These are phyloP conservation scores for Lecanicillium sp. DNA, from an alignment of 2,329 filamentous ascomycete genomes.

Conservation along the genomic window DNA sequence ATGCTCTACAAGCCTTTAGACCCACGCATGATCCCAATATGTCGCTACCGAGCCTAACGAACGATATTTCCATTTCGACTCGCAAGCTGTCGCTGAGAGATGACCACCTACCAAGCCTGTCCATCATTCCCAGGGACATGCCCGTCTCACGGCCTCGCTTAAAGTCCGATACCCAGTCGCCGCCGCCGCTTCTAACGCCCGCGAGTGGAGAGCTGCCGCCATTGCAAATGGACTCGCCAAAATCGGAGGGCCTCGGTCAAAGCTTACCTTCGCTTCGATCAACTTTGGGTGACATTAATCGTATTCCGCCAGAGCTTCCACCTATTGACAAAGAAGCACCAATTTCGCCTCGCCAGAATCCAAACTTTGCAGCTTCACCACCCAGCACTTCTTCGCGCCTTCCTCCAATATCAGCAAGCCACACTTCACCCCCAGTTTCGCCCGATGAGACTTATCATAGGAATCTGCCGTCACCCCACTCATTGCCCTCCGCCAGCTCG, in stretches of 20 bases:
- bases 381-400: slow-evolving; percentile 27
- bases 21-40: slow-evolving; percentile 15
- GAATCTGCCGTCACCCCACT: slow-evolving; percentile 42
- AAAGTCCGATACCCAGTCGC: slow-evolving; percentile 19
- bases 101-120: slow-evolving; percentile 20
- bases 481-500: slow-evolving; percentile 33
- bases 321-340: slow-evolving; percentile 28
- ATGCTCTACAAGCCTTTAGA: slow-evolving; percentile 26
- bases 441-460: slow-evolving; percentile 41
- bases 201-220: slow-evolving; percentile 30
- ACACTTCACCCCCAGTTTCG: slow-evolving; percentile 42
- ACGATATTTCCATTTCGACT: slow-evolving; percentile 13
- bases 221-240: slow-evolving; percentile 31
- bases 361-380: slow-evolving; percentile 31
- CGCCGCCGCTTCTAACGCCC: slow-evolving; percentile 20
- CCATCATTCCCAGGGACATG: slow-evolving; percentile 12
- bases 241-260: slow-evolving; percentile 29
- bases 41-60: background rate
- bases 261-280: slow-evolving; percentile 34
- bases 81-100: slow-evolving; percentile 29
- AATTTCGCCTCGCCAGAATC: slow-evolving; percentile 19
- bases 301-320: slow-evolving; percentile 24
- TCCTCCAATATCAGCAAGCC: slow-evolving; percentile 24
- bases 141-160: slow-evolving; percentile 10
- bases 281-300: slow-evolving; percentile 30